Conservation (phyloP, 2,329 filamentous ascomycete genomes). For the Xylaria digitata region DNA sequence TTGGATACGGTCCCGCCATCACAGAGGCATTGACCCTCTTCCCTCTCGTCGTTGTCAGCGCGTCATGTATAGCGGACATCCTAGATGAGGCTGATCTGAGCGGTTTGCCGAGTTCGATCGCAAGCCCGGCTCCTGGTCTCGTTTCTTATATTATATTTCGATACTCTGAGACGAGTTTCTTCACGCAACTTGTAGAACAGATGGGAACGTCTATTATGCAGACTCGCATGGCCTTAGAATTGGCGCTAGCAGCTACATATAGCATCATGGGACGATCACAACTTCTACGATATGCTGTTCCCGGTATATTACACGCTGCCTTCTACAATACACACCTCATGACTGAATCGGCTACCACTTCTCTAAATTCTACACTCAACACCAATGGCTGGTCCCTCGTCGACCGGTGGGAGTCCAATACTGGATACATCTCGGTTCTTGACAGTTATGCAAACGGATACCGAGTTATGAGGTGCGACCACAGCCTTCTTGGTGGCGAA, state of each 20-base stretch:
- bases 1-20: conserved; percentile 76
- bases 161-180: conserved; percentile 57
- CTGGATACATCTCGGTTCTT: conserved; percentile 91
- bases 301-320: conserved; percentile 77
- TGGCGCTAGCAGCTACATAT: conserved; percentile 73
- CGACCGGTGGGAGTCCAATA: conserved; percentile 85
- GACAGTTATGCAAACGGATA: conserved; percentile 79
- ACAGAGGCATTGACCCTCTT: conserved; percentile 80
- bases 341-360: conserved; percentile 66
- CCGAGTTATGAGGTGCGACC: conserved; percentile 89
- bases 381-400: conserved; percentile 78
- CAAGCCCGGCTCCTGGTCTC: conserved; percentile 73
- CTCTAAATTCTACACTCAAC: conserved; percentile 74
- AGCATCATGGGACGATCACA: conserved; percentile 75
- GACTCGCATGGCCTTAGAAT: conserved; percentile 77
- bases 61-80: conserved; percentile 71
- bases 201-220: conserved; percentile 73
- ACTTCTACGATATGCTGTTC: conserved; percentile 73
- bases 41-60: conserved; percentile 72
- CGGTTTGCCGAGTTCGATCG: conserved; percentile 65
- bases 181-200: conserved; percentile 56
- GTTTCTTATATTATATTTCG: conserved; percentile 74
- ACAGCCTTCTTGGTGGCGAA: conserved; percentile 92
- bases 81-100: conserved; percentile 71
- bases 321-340: conserved; percentile 80